Evolutionary conservation across 352 stramenopile species (phyloP).

Genomic region (Phytophthora pisi): DNA sequence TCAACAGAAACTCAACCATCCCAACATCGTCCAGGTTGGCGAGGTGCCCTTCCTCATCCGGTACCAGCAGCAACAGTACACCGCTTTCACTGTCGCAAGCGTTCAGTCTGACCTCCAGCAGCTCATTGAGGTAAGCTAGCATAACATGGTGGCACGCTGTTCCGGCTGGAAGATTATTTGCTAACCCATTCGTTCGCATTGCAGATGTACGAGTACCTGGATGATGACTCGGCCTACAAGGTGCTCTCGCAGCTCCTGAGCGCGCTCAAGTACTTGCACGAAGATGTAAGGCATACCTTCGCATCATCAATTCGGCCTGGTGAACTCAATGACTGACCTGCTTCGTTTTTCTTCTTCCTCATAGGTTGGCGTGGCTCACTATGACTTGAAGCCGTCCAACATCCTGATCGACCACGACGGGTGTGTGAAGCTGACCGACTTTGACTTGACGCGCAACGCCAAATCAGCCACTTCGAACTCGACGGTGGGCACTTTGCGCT

Average conservation of each 20-base stretch:
- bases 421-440: conserved; percentile 91
- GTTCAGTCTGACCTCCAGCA: conserved; percentile 78
- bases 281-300: conserved; percentile 45
- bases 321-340: conserved; percentile 6
- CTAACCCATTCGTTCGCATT: not conserved
- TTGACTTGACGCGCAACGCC: conserved; percentile 81
- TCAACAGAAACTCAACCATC: conserved; percentile 67
- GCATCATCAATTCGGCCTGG: not conserved
- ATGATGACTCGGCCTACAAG: conserved; percentile 65
- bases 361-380: conserved; percentile 80
- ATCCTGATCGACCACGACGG: conserved; percentile 93
- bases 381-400: conserved; percentile 98
- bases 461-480: conserved; percentile 63
- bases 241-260: conserved; percentile 71
- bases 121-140: conserved; percentile 58
- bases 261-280: conserved; percentile 74
- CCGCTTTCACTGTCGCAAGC: conserved; percentile 76
- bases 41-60: conserved; percentile 63
- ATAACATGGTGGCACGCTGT: not conserved
- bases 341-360: not conserved
- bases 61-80: conserved; percentile 75
- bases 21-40: conserved; percentile 71
- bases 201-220: conserved; percentile 65
- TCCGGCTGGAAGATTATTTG: not conserved
- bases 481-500: conserved; percentile 74